Conservation (phyloP, 768 basidiomycete species). For the Leccinum boreale region DNA sequence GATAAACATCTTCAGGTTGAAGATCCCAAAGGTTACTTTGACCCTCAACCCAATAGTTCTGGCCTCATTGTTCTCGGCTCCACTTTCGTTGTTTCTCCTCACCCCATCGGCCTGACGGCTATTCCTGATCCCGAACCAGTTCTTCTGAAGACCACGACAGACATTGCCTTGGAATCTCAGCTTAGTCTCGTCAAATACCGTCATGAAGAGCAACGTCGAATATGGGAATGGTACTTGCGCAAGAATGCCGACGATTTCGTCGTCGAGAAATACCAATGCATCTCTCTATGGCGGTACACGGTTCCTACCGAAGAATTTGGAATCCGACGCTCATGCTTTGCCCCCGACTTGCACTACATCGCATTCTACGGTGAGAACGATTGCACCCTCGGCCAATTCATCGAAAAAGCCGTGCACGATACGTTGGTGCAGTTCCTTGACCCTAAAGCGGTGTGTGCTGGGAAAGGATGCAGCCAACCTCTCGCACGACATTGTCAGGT, state of each 20-base stretch:
- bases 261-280: constrained; percentile 90
- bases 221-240: constrained; percentile 95
- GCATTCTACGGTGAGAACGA: constrained; percentile 94
- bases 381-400: constrained; percentile 88
- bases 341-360: constrained; percentile 68
- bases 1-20: constrained; percentile 26
- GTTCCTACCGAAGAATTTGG: constrained; percentile 72
- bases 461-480: constrained; percentile 82
- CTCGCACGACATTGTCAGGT: constrained; percentile 82
- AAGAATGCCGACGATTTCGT: constrained; percentile 85
- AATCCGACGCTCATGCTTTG: constrained; percentile 70
- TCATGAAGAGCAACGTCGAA: constrained; percentile 81
- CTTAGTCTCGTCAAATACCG: constrained; percentile 70
- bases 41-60: constrained; percentile 31
- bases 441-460: constrained; percentile 73
- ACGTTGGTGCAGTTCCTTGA: constrained; percentile 67
- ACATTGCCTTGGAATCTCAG: constrained; percentile 73
- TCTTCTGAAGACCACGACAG: constrained; percentile 56
- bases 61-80: constrained; percentile 30
- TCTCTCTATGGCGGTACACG: constrained; percentile 75
- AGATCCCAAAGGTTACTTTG: constrained; percentile 43
- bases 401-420: constrained; percentile 74
- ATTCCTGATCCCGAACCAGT: constrained; percentile 38
- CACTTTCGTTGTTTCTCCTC: constrained; percentile 32
- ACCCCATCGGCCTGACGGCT: constrained; percentile 24